Evolutionary conservation across 345 rosid species (phyloP), one percentile per base, ranked within the genome.

Genomic region (Anastatica hierochuntica): DNA sequence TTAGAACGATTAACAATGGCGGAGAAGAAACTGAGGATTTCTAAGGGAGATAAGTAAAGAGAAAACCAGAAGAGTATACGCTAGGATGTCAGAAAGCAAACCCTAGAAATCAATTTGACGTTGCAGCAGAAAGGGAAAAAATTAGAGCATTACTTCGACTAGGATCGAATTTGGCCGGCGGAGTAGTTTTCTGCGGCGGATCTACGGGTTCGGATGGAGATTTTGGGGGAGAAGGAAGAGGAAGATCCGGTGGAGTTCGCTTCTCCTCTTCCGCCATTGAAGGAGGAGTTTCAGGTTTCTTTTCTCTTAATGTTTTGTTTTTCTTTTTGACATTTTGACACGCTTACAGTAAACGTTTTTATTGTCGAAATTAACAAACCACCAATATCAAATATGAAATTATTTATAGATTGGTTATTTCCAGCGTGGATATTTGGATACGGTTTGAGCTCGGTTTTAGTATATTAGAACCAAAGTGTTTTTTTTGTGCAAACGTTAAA

Each of bases 141-240:
- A 18, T 41, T 45, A 52, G 60, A 55, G 43, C 52, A 17, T 74
- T 80, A 88, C 97, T 84, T 79, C 95, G 83, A 70, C 80, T 74
- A 29, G 97, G 97, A 69, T 88, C 88, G 67, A 88, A 84, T 2
- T 70, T 68, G 48, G 74, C 57, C 10, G 70, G 67, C 29, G 33
- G 24, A 58, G 60, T 45, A 4, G 68, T 62, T 11, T 45, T 34
- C n/a, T 46, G 65, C 12, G 63, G 55, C 20, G 69, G 55, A 11
- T 58, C 21, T 43, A 16, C 55, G 12, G 42, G 43, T 10, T 49
- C 51, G 1, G 42, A 0, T n/a, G 31, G 40, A 23, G 64, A 35
- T 34, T 45, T 14, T 41, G 57, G 49, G n/a, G 55, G 53, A 31
- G 62, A 56, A 24, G 63, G 43, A 26, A 44, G 58, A 21, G 52